Evolutionary conservation across 768 basidiomycete genomes (phyloP), one percentile per base, ranked within the genome.

Genomic region (Suillus cothurnatus): DNA sequence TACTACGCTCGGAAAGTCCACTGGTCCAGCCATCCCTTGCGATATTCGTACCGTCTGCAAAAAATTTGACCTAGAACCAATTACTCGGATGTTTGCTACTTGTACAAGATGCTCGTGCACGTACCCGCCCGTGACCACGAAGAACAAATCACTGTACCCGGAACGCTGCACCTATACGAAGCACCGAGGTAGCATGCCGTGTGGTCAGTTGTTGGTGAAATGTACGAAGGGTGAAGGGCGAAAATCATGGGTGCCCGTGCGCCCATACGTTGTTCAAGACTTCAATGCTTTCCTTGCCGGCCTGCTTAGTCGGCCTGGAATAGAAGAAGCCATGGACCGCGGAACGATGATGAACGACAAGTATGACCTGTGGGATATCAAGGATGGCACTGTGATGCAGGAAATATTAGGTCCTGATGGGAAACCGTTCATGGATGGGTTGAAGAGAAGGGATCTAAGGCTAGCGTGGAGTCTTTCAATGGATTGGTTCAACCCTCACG

Each of bases 401-500:
- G 59, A 72, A 17, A 71, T 79, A 60, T 61, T 60, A 23, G 70
- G 68, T 34, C 61, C 64, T 28, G 74, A 79, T 60, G 69, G 72
- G 26, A 52, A 71, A 26, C 75, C 67, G 72, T 77, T 66, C 38
- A 50, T 50, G 49, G 26, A 50, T 50, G 26, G 49, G 26, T 4
- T 50, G 2, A 50, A 17, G 26, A 50, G 49, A 50, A 6, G 6
- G 49, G 49, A 50, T 8, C 23, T 50, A 1, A 55, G 69, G 65
- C 65, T 76, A 3, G 64, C 70, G 0, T 79, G 77, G 70, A 69
- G 71, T 8, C 32, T 78, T 9, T 79, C 73, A 65, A 66, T 78
- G 61, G 76, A 80, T 62, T 79, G 77, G 77, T 79, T 78, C 61
- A 80, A 80, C 71, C 77, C 75, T 1, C 76, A 66, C 47, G 65